Evolutionary conservation across 305 asterid species (phyloP).

Genomic region (Fraxinus paxiana): DNA sequence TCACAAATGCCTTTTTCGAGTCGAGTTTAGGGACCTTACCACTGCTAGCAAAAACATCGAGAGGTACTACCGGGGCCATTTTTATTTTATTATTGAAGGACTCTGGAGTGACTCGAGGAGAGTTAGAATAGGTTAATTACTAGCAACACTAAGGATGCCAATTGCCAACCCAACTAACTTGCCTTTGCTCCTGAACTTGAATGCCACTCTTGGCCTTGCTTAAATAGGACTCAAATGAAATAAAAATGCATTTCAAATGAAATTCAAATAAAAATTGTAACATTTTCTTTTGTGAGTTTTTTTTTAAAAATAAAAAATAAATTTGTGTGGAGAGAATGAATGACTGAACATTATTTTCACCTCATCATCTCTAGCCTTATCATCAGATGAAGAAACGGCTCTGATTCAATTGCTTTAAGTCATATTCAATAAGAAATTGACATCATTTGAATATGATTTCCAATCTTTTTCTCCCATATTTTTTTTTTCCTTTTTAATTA

Average conservation of each 20-base stretch:
- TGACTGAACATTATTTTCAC: neutral
- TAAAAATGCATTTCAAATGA: neutral
- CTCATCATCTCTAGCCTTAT: neutral
- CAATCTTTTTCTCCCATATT: neutral
- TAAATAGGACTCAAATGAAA: neutral
- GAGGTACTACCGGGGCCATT: neutral
- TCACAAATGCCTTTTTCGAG: constrained; percentile 13
- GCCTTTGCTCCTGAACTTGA: neutral
- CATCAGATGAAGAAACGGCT: neutral
- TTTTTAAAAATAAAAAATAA: neutral
- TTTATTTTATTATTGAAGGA: neutral
- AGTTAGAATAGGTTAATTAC: neutral
- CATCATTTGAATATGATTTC: neutral
- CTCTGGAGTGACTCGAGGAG: neutral
- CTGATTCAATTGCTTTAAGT: neutral
- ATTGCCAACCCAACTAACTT: constrained; percentile 1
- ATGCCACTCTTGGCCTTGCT: neutral
- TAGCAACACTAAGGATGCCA: neutral
- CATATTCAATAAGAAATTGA: neutral
- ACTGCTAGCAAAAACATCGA: neutral
- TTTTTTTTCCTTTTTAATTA: neutral
- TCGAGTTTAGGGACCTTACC: neutral
- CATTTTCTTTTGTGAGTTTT: neutral
- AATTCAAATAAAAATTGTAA: neutral
- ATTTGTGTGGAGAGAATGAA: constrained; percentile 1